Percentiles rank a stretch among this genome's conserved stretches.
phyloP scores from a whole-genome alignment of 108 stramenopile genomes.

The Fragilaria radians region DNA sequence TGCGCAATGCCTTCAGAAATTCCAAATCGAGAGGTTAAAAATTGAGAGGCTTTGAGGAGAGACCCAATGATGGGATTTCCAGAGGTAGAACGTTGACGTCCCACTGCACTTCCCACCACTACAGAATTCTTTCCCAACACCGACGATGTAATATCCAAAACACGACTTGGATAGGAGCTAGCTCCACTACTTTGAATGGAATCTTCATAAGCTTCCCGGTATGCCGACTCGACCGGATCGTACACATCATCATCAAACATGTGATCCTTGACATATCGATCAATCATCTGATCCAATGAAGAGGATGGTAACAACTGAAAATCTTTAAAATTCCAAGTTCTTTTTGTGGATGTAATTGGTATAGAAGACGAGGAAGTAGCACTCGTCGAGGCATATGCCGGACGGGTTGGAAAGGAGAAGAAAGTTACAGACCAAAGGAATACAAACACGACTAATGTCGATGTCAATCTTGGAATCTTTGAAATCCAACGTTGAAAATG shows the following conservation, averaged over 20 bases:
- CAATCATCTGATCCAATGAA: conserved; percentile 54
- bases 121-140: conserved; percentile 38
- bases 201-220: conserved; percentile 57
- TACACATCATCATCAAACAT: conserved; percentile 78
- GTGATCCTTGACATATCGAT: conserved; percentile 56
- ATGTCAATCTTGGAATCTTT: too few species aligned
- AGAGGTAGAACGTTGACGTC: conserved; percentile 1
- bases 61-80: conserved; percentile 11
- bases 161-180: conserved; percentile 25
- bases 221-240: conserved; percentile 72
- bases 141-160: conserved; percentile 27
- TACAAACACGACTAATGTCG: too few species aligned
- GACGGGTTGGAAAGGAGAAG: too few species aligned
- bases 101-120: conserved; percentile 7
- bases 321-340: too few species aligned
- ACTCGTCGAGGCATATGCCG: neutral
- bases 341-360: neutral
- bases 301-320: too few species aligned
- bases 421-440: too few species aligned
- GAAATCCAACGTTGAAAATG: too few species aligned
- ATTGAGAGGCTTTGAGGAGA: conserved; percentile 10
- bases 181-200: conserved; percentile 20
- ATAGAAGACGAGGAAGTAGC: neutral
- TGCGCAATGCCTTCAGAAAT: conserved; percentile 33
- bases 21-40: conserved; percentile 18